Conservation (phyloP, 495 filamentous ascomycete genomes). For the Talaromyces adpressus region DNA sequence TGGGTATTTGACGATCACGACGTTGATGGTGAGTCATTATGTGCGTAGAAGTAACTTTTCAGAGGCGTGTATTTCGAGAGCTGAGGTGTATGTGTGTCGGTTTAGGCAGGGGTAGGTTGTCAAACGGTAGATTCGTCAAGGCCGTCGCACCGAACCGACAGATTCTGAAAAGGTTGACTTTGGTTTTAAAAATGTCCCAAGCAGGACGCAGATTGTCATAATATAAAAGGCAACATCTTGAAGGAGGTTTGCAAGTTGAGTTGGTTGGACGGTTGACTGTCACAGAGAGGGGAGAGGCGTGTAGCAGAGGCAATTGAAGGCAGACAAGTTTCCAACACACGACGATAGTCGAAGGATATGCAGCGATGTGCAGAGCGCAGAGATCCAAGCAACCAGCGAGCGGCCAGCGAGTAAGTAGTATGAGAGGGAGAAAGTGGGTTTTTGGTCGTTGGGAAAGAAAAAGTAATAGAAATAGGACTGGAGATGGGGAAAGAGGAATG, state of each 20-base stretch:
- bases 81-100: background rate
- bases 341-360: background rate
- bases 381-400: slow-evolving; percentile 14
- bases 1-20: slow-evolving; percentile 29
- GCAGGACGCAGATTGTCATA: slow-evolving; percentile 36
- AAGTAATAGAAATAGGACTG: background rate
- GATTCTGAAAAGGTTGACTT: background rate
- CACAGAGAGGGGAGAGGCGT: slow-evolving; percentile 15
- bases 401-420: slow-evolving; percentile 11
- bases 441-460: slow-evolving; percentile 16
- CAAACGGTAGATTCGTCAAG: background rate
- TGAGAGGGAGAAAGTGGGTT: slow-evolving; percentile 14
- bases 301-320: slow-evolving; percentile 3
- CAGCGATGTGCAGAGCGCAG: slow-evolving; percentile 25
- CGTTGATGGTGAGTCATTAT: slow-evolving; percentile 31
- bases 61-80: background rate
- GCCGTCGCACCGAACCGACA: background rate
- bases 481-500: slow-evolving; percentile 7
- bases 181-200: slow-evolving; percentile 18
- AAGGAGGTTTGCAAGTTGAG: slow-evolving; percentile 8
- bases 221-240: slow-evolving; percentile 36
- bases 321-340: slow-evolving; percentile 12
- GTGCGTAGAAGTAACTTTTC: slow-evolving; percentile 1
- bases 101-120: background rate
- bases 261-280: slow-evolving; percentile 13